phyloP scores from a whole-genome alignment of 2,329 filamentous ascomycete species.

The Aulographum hederae region DNA sequence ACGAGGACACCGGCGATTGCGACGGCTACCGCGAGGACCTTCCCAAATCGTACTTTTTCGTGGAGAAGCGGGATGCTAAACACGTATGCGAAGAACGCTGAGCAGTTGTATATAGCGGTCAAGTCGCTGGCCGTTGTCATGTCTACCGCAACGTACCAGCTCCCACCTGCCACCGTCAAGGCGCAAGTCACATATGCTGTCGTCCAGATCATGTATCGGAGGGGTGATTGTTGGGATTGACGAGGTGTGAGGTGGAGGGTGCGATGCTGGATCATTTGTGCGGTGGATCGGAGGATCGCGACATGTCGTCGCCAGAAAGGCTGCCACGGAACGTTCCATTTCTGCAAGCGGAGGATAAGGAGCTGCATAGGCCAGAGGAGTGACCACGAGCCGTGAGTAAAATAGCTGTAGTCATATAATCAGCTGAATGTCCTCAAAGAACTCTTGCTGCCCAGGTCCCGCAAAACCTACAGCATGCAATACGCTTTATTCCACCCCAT shows the following conservation, averaged over 20 bases:
- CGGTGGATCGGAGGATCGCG: slow-evolving; percentile 43
- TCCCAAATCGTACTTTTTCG: slow-evolving; percentile 68
- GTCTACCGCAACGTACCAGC: slow-evolving; percentile 91
- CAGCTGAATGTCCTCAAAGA: background rate
- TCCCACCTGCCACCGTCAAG: slow-evolving; percentile 75
- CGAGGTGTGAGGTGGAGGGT: slow-evolving; percentile 44
- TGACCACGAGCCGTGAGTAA: slow-evolving; percentile 89
- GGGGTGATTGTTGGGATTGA: slow-evolving; percentile 30
- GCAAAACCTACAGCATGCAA: slow-evolving; percentile 65
- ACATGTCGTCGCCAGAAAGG: slow-evolving; percentile 69
- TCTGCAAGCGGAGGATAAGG: slow-evolving; percentile 59
- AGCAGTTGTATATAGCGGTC: slow-evolving; percentile 98
- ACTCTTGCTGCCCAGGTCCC: slow-evolving; percentile 1
- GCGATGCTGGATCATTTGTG: slow-evolving; percentile 72
- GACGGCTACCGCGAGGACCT: slow-evolving; percentile 69
- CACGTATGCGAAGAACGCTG: slow-evolving; percentile 93
- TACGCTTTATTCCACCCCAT: slow-evolving; percentile 97
- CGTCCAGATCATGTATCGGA: slow-evolving; percentile 59
- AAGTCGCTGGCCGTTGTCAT: slow-evolving; percentile 84
- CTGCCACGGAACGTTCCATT: slow-evolving; percentile 59
- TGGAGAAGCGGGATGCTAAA: slow-evolving; percentile 83
- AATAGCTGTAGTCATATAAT: slow-evolving; percentile 44
- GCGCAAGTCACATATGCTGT: slow-evolving; percentile 71
- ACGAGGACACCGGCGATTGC: slow-evolving; percentile 81
- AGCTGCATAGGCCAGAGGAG: slow-evolving; percentile 79